Base-by-base conservation (phyloP, 139 green algal species). In the Tetradesmus obliquus region DNA sequence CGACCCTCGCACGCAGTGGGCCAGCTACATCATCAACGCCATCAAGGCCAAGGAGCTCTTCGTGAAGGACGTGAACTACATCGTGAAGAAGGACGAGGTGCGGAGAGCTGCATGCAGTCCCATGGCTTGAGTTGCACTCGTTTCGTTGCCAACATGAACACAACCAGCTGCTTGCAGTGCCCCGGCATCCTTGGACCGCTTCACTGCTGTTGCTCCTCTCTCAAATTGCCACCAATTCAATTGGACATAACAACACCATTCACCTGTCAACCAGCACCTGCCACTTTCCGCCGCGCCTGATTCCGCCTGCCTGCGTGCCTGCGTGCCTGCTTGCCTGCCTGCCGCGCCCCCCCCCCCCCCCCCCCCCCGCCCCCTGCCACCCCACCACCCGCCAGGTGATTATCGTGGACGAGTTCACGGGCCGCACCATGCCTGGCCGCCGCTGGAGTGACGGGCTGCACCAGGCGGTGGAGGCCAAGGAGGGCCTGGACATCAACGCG, bases 361-460 rank as follows among this genome's bases (percentile, higher is more conserved):
- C 60, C 60, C 60, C 60, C 60, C 60, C 60, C 60, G 8, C 60
- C 60, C 60, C 60, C 60, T 10, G 8, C 8, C 60, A 10, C 60
- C 60, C 60, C 60, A 8, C 60, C 8, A 8, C 60, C 60, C 60
- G 8, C 60, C 82, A 88, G 92, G 93, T 99, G 71, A 96, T 99
- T 91, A 99, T 99, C 87, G 98, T 99, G 45, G 98, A 99, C 89
- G 98, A 99, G 96, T 99, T 99, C 95, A 99, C 98, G 0, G 97
- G 97, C 17, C 95, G 97, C 86, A 99, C 97, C 86, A 99, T 99
- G 97, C 96, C 96, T 9, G 98, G 98, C 69, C 95, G 98, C 60
- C 93, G 98, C 79, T 99, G 97, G 97, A 94, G 89, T 84, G 98
- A 99, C 72, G 97, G 97, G 9, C 94, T 99, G 87, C 98, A 99